Percentiles rank a stretch among this genome's conserved stretches.
These are phyloP conservation scores for Aspergillus saccharolyticus DNA, from an alignment of 495 filamentous ascomycete species.

Conservation along the genomic window DNA sequence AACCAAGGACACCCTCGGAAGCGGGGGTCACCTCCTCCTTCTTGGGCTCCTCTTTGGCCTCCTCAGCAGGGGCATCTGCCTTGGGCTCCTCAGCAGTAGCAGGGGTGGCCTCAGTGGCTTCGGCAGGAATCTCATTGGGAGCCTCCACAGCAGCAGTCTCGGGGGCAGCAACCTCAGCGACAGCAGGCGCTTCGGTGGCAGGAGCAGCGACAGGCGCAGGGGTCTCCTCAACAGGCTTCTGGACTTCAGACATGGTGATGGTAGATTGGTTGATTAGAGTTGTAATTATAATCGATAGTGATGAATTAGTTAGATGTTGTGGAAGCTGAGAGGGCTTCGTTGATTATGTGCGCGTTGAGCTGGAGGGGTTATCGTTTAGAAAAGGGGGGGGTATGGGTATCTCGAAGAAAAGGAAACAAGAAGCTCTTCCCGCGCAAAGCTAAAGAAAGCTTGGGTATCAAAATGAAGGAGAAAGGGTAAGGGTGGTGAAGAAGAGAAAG, in stretches of 20 bases:
- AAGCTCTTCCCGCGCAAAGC: conserved; percentile 28
- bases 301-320: conserved; percentile 17
- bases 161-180: conserved; percentile 27
- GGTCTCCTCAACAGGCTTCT: conserved; percentile 48
- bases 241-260: conserved; percentile 48
- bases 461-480: conserved; percentile 31
- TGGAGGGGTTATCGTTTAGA: conserved; percentile 32
- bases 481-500: conserved; percentile 23
- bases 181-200: conserved; percentile 30
- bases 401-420: conserved; percentile 40
- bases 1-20: conserved; percentile 68
- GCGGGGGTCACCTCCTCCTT: conserved; percentile 50
- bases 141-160: conserved; percentile 33
- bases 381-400: conserved; percentile 34
- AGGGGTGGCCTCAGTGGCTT: conserved; percentile 32
- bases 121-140: conserved; percentile 31
- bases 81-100: conserved; percentile 42
- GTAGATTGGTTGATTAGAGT: conserved; percentile 22
- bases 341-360: conserved; percentile 13
- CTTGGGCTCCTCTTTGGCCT: conserved; percentile 43
- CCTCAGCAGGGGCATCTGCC: conserved; percentile 40
- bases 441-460: conserved; percentile 47
- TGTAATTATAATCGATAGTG: conserved; percentile 31
- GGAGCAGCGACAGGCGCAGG: conserved; percentile 36
- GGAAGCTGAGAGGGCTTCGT: conserved; percentile 26